Percentiles rank a stretch among this genome's conserved stretches.
Evolutionary conservation across 305 asterid species (phyloP).

Genomic region (Lippia alba): DNA sequence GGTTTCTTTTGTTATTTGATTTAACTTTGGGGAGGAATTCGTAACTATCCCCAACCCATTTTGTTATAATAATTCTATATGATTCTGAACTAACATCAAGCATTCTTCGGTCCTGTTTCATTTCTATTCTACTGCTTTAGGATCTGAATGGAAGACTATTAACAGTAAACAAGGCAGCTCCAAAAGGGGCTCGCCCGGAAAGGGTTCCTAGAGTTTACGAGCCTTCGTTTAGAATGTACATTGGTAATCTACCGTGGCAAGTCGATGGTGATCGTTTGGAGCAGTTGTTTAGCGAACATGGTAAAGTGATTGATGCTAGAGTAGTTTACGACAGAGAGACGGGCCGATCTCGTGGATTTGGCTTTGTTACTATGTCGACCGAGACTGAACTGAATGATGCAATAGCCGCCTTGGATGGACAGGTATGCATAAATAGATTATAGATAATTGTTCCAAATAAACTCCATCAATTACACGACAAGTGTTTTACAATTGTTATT

Average conservation of each 20-base stretch:
- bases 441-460: too few species aligned
- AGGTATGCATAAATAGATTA: conserved; percentile 50
- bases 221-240: conserved; percentile 77
- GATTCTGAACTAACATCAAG: conserved; percentile 4
- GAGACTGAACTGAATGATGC: conserved; percentile 84
- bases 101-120: background rate
- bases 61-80: background rate
- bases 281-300: conserved; percentile 85
- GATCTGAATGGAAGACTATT: conserved; percentile 76
- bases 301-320: conserved; percentile 79
- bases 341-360: conserved; percentile 97
- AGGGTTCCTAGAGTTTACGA: conserved; percentile 58
- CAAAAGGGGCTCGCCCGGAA: conserved; percentile 78
- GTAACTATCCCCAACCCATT: too few species aligned
- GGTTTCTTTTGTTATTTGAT: too few species aligned
- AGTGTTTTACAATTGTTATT: too few species aligned
- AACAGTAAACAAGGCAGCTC: conserved; percentile 93
- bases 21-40: too few species aligned
- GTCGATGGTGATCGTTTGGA: conserved; percentile 72
- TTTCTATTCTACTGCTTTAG: conserved; percentile 41
- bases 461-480: too few species aligned
- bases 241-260: conserved; percentile 92
- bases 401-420: conserved; percentile 92
- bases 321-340: conserved; percentile 76
- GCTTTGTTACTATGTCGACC: conserved; percentile 83